Evolutionary conservation across 2,329 filamentous ascomycete species (phyloP).

Genomic region (Phyllosticta paracitricarpa): DNA sequence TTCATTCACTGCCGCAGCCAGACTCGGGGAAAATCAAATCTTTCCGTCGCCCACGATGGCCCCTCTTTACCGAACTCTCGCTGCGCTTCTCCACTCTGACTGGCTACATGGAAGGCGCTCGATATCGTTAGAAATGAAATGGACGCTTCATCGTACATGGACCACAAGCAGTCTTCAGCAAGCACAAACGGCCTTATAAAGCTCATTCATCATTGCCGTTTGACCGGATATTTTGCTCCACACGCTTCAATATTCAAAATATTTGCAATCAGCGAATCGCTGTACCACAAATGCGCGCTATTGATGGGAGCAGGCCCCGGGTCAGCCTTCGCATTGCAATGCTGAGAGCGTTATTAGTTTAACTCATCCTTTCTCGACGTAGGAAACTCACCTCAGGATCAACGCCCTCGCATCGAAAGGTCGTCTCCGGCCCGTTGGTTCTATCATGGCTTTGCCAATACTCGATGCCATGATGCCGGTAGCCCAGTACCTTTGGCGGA

Average conservation of each 20-base stretch:
- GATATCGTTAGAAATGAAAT: no score
- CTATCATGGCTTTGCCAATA: constrained; percentile 5
- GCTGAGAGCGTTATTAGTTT: background rate
- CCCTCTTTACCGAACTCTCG: no score
- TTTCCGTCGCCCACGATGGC: no score
- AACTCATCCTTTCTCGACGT: background rate
- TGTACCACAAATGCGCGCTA: constrained; percentile 1
- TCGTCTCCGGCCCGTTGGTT: background rate
- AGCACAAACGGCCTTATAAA: no score
- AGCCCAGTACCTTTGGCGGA: background rate
- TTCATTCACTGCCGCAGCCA: no score
- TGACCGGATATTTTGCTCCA: background rate
- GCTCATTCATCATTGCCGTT: background rate
- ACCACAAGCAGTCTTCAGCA: no score
- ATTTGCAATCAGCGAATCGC: background rate
- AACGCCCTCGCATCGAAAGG: background rate
- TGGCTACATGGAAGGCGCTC: no score
- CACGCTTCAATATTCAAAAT: background rate
- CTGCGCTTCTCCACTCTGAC: no score
- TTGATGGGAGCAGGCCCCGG: background rate
- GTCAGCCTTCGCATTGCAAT: background rate
- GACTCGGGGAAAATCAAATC: no score
- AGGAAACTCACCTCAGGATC: background rate
- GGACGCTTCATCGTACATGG: no score
- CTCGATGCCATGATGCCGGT: constrained; percentile 6